These are phyloP conservation scores for Solanum tarijense DNA, from an alignment of 257 asterid genomes.

Conservation along the genomic window DNA sequence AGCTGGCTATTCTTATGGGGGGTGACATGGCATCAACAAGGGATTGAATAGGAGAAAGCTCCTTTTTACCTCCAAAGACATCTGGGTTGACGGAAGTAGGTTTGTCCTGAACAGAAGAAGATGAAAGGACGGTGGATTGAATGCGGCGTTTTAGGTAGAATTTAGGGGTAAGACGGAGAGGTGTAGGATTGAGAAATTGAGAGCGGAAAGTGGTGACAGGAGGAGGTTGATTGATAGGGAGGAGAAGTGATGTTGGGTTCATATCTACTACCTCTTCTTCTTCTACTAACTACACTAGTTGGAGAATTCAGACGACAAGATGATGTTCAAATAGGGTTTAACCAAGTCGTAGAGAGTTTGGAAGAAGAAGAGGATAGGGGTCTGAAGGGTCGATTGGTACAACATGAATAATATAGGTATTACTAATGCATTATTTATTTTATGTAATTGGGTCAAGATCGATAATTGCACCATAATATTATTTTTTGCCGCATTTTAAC, in stretches of 20 bases:
- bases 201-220: constrained; percentile 11
- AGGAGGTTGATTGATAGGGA: constrained; percentile 35
- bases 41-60: constrained; percentile 54
- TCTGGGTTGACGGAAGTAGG: constrained; percentile 21
- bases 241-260: constrained; percentile 52
- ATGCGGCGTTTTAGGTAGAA: constrained; percentile 15
- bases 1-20: constrained; percentile 63
- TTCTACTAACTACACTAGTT: neutral
- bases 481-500: neutral
- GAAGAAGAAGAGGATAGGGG: neutral
- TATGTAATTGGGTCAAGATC: neutral
- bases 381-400: neutral
- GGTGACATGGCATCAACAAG: constrained; percentile 74
- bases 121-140: constrained; percentile 25
- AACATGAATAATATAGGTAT: neutral
- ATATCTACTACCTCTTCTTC: neutral
- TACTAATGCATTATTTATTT: no score
- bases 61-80: constrained; percentile 62
- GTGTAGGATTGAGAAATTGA: constrained; percentile 25
- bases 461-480: no score
- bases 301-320: neutral
- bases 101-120: neutral
- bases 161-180: constrained; percentile 22
- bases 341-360: neutral
- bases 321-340: constrained; percentile 5